A percentile compares a stretch with the other conserved stretches of the same genome.
These are phyloP conservation scores for Candida peoriensis DNA, from an alignment of 805 yeast genomes.

Conservation along the genomic window DNA sequence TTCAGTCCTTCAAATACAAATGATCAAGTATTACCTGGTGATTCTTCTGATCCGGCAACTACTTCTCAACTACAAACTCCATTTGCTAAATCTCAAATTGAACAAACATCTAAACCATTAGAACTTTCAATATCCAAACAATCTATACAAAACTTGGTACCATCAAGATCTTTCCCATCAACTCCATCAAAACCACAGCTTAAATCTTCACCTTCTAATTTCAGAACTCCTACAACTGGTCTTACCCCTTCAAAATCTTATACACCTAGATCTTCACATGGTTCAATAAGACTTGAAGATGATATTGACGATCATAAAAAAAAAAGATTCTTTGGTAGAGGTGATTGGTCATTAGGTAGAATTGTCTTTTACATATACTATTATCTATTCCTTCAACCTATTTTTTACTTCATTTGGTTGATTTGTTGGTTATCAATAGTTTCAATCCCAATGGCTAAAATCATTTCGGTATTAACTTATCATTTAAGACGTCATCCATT, in stretches of 20 bases:
- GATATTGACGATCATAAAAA: constrained; percentile 26
- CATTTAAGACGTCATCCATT: constrained; percentile 89
- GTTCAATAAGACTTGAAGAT: constrained; percentile 3
- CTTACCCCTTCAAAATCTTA: neutral
- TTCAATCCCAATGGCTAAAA: constrained; percentile 91
- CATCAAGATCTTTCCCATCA: no score
- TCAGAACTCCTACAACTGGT: no score
- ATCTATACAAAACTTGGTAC: neutral
- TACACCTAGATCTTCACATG: neutral
- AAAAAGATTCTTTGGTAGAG: constrained; percentile 80
- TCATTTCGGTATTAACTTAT: constrained; percentile 56
- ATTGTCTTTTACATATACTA: constrained; percentile 68
- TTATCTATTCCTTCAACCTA: constrained; percentile 67
- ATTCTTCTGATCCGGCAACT: neutral
- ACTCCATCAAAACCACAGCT: no score
- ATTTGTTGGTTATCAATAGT: constrained; percentile 80
- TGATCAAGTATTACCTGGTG: neutral
- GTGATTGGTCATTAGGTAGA: constrained; percentile 84
- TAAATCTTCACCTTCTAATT: no score
- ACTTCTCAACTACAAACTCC: neutral
- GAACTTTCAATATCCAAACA: no score
- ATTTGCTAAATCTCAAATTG: neutral
- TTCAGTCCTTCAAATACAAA: constrained; percentile 38
- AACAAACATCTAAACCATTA: no score
- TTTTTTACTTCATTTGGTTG: constrained; percentile 47